phyloP scores from a whole-genome alignment of 1,284 basidiomycete genomes.

The Fomitopsis palustris region DNA sequence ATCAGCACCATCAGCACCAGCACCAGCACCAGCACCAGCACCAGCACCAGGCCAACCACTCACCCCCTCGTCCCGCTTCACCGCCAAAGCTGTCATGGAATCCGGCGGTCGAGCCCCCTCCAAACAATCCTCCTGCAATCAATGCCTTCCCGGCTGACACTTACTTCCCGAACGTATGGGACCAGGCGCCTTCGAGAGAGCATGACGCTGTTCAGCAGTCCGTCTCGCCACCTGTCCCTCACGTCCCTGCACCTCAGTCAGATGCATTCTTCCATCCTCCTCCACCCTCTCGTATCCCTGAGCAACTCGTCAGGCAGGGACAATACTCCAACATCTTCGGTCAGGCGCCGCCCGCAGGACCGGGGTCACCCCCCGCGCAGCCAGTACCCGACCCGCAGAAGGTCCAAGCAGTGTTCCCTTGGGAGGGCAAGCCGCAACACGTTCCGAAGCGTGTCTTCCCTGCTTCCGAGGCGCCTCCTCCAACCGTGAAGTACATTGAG shows the following conservation, averaged over 20 bases:
- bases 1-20: conserved; percentile 14
- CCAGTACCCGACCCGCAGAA: conserved; percentile 70
- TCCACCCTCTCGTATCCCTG: conserved; percentile 55
- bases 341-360: conserved; percentile 28
- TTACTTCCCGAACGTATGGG: conserved; percentile 76
- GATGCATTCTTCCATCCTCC: conserved; percentile 59
- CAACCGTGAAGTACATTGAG: conserved; percentile 42
- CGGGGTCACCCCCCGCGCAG: conserved; percentile 18
- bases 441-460: conserved; percentile 77
- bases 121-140: conserved; percentile 47
- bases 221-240: conserved; percentile 15
- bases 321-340: conserved; percentile 62
- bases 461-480: conserved; percentile 55
- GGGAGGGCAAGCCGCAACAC: conserved; percentile 76
- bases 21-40: conserved; percentile 17
- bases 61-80: conserved; percentile 43
- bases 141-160: conserved; percentile 62
- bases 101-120: conserved; percentile 69
- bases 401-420: conserved; percentile 86
- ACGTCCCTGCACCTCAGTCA: conserved; percentile 31
- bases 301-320: conserved; percentile 53
- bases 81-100: conserved; percentile 68
- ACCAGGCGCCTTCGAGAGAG: conserved; percentile 42
- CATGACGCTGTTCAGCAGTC: conserved; percentile 33
- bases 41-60: conserved; percentile 18